Evolutionary conservation across 106 monocot genomes (phyloP).

Genomic region (Vanilla planifolia): DNA sequence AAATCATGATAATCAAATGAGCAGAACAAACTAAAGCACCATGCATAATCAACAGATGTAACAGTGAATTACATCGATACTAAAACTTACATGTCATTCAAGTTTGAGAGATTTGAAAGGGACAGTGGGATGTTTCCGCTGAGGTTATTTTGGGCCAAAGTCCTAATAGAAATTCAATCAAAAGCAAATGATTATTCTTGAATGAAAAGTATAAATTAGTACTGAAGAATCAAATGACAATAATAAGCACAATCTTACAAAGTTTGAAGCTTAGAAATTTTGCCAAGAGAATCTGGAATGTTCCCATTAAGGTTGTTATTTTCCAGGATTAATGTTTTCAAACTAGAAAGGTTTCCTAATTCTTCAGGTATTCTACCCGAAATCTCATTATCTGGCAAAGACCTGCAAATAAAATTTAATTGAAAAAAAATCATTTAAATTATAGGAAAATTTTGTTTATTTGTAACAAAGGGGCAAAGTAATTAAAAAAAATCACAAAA

Average conservation of each 20-base stretch:
- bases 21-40: not conserved
- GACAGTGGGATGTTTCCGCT: conserved; percentile 77
- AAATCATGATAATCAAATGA: conserved; percentile 2
- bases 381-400: conserved; percentile 66
- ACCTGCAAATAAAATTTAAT: conserved; percentile 43
- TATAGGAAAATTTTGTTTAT: no score
- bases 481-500: no score
- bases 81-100: conserved; percentile 85
- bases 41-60: conserved; percentile 1
- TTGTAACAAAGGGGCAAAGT: no score
- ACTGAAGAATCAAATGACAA: no score
- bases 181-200: not conserved
- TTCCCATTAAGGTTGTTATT: conserved; percentile 67
- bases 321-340: conserved; percentile 76
- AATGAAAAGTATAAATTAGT: no score
- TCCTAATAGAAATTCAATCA: conserved; percentile 36
- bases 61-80: not conserved
- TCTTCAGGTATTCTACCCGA: conserved; percentile 72
- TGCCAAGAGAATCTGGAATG: conserved; percentile 88
- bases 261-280: conserved; percentile 75
- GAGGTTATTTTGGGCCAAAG: conserved; percentile 86
- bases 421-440: conserved; percentile 10
- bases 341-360: conserved; percentile 83
- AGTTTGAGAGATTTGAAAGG: conserved; percentile 47
- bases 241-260: conserved; percentile 41